Percentiles rank a stretch among this genome's conserved stretches.
Evolutionary conservation across 2,329 filamentous ascomycete genomes (phyloP).

Genomic region (Trichocomaceae sp.): DNA sequence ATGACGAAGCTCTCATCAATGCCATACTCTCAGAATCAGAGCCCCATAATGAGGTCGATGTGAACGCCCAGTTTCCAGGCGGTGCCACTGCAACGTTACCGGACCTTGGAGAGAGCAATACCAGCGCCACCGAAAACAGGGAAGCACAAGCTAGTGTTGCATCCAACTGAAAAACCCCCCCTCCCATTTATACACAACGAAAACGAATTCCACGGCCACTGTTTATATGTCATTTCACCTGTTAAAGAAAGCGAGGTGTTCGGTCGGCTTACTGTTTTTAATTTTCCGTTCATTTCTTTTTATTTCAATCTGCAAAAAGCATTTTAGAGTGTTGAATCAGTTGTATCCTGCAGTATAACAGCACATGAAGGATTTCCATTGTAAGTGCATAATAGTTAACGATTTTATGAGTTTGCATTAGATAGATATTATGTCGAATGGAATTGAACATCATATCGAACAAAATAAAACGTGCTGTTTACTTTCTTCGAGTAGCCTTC

Average conservation of each 20-base stretch:
- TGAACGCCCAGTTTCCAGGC: background rate
- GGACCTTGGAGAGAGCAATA: background rate
- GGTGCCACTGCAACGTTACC: background rate
- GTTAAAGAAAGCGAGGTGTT: constrained; percentile 10
- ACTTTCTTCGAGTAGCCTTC: background rate
- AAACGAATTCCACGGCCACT: background rate
- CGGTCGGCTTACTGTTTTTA: background rate
- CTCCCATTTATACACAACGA: background rate
- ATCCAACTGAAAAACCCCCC: background rate
- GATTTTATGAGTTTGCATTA: background rate
- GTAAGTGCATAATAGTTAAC: background rate
- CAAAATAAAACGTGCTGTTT: background rate
- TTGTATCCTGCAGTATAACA: background rate
- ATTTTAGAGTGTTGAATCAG: background rate
- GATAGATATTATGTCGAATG: background rate
- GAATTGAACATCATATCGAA: background rate
- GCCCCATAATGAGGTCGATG: constrained; percentile 20
- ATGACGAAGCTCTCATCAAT: constrained; percentile 29
- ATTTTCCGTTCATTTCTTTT: background rate
- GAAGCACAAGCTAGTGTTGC: constrained; percentile 4
- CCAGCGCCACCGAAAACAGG: background rate
- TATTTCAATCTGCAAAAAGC: background rate
- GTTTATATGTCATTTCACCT: background rate
- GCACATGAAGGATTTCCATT: background rate
- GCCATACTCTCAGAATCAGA: constrained; percentile 30